phyloP scores from a whole-genome alignment of 306 rosid species.

The Sechiopsis laciniata region DNA sequence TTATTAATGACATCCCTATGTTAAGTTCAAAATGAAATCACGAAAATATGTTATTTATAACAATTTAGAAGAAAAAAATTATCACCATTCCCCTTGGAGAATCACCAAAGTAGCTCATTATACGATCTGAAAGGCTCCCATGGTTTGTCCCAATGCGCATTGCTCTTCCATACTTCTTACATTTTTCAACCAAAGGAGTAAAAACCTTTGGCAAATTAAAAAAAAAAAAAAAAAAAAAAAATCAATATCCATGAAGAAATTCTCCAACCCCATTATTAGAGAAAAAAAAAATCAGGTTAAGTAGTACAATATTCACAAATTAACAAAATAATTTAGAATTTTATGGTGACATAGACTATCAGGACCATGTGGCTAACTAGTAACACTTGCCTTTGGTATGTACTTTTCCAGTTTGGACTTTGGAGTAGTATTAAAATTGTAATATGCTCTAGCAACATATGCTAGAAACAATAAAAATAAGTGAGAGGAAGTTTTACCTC shows the following conservation, averaged over 20 bases:
- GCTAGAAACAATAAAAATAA: background rate
- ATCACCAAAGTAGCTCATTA: constrained; percentile 98
- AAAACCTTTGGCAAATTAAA: constrained; percentile 50
- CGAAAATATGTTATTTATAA: constrained; percentile 12
- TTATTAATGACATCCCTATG: constrained; percentile 15
- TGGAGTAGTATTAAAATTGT: background rate
- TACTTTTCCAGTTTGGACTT: background rate
- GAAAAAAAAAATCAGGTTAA: constrained; percentile 7
- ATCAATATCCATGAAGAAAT: background rate
- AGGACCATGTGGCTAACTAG: background rate
- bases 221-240: background rate
- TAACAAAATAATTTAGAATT: background rate
- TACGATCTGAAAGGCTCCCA: constrained; percentile 99
- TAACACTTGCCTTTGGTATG: background rate
- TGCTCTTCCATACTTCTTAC: constrained; percentile 97
- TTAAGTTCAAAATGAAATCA: constrained; percentile 16
- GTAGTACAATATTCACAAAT: background rate
- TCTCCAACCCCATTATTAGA: background rate
- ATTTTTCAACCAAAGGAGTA: constrained; percentile 90
- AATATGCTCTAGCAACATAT: background rate
- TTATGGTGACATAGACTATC: background rate
- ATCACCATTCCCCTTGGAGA: constrained; percentile 98
- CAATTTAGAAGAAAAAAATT: constrained; percentile 27
- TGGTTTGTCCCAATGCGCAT: constrained; percentile 99
- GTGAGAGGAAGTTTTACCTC: constrained; percentile 41